Conservation (phyloP, 805 yeast genomes). For the Sugiyamaella boreocaroliniensis region DNA sequence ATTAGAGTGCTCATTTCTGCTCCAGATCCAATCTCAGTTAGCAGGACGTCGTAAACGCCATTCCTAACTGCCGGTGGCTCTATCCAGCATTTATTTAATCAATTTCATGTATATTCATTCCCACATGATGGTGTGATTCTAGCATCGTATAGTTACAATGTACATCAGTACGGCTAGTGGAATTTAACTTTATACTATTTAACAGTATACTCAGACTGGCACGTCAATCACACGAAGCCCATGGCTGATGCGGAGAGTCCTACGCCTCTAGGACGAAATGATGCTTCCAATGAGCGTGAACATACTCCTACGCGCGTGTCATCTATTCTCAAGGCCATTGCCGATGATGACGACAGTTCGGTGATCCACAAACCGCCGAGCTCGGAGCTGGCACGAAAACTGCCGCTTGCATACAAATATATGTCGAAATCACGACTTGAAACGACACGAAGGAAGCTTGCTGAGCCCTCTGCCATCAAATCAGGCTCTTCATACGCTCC, state of each 20-base stretch:
- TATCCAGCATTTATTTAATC: too few relatives aligned
- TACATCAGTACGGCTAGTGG: background rate
- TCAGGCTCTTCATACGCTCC: slow-evolving; percentile 3
- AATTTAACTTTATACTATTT: background rate
- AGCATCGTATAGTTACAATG: background rate
- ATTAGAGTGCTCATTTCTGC: too few relatives aligned
- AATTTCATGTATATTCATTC: too few relatives aligned
- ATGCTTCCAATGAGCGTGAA: background rate
- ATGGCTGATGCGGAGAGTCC: background rate
- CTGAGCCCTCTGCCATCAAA: too few relatives aligned
- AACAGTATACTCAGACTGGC: too few relatives aligned
- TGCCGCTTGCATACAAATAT: background rate
- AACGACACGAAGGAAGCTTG: background rate
- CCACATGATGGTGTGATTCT: background rate
- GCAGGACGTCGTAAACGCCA: too few relatives aligned
- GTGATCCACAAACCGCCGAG: background rate
- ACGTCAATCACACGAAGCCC: too few relatives aligned
- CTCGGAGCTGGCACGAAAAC: background rate
- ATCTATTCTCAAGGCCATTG: background rate
- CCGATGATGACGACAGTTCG: background rate
- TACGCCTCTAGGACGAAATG: background rate
- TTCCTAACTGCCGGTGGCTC: too few relatives aligned
- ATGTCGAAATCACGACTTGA: background rate
- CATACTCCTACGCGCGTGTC: background rate
- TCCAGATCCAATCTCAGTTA: too few relatives aligned